Evolutionary conservation across 2,329 filamentous ascomycete species (phyloP), one percentile per base, ranked within the genome.

Genomic region (Trichoderma sp.): DNA sequence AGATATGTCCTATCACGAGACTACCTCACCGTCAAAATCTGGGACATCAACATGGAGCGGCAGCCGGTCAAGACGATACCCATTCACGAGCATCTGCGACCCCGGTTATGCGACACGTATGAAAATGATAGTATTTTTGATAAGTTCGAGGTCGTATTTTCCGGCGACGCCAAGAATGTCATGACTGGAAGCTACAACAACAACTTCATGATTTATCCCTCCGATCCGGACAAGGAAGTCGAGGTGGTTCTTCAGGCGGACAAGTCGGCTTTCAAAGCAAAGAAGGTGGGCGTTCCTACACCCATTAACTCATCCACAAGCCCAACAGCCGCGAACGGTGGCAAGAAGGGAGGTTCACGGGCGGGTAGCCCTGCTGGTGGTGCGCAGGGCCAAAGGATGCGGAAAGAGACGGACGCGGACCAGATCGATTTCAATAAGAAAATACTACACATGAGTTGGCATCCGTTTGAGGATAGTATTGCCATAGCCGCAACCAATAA

Each of bases 341-440:
- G 88, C 72, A 97, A 97, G 88, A 97, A 97, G 86, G 89, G 90
- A 69, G 90, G 91, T 61, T 97, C 94, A 72, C 89, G 96, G 82
- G 93, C 94, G 70, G 92, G 91, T 74, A 97, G 94, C 79, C 95
- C 96, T 71, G 92, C 92, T 40, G 90, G 89, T 62, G 89, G 89
- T 63, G 85, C 87, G 56, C 92, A 94, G 77, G 94, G 93, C 69
- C 93, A 96, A 79, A 89, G 96, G 75, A 98, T 99, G 96, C 91
- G 94, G 77, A 98, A 97, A 84, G 96, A 99, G 85, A 99, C 96
- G 65, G 96, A 99, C 81, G 96, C 96, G 70, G 95, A 99, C 81
- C 95, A 98, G 84, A 98, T 98, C 81, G 96, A 99, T 82, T 99
- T 98, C 83, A 98, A 98, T 87, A 99, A 98, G 88, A 99, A 99